These are phyloP conservation scores for Oxyria digyna DNA, from an alignment of 148 eudicot genomes.

Conservation along the genomic window DNA sequence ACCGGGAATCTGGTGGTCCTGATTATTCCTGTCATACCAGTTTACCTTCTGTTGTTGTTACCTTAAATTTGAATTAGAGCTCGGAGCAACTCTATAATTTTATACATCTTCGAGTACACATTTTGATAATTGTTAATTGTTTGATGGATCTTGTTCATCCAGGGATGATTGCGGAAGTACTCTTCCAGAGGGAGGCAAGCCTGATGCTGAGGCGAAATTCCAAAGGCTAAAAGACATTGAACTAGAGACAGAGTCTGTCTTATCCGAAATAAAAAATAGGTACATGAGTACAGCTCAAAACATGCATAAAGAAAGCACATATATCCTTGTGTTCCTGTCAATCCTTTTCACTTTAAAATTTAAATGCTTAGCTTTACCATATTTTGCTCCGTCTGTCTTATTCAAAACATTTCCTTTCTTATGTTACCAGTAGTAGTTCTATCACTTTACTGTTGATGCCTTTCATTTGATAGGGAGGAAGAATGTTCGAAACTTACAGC, in stretches of 20 bases:
- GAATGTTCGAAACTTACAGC: constrained; percentile 30
- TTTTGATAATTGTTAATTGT: not conserved
- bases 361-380: not conserved
- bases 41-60: not conserved
- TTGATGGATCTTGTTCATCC: not conserved
- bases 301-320: not conserved
- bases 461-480: constrained; percentile 32
- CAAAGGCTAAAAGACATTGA: constrained; percentile 33
- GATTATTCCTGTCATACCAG: not conserved
- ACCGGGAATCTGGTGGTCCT: not conserved
- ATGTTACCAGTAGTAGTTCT: not conserved
- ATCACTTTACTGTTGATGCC: not conserved
- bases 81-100: not conserved
- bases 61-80: not conserved
- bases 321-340: not conserved
- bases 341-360: not conserved
- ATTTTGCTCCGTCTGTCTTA: not conserved
- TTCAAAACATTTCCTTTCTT: not conserved
- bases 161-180: constrained; percentile 3
- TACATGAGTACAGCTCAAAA: constrained; percentile 7
- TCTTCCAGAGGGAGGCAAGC: constrained; percentile 25
- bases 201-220: constrained; percentile 29
- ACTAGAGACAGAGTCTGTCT: constrained; percentile 27
- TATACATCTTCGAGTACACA: not conserved
- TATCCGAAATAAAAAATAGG: constrained; percentile 43